A percentile compares a stretch with the other conserved stretches of the same genome.
Evolutionary conservation across 768 basidiomycete genomes (phyloP).

Genomic region (Rhodotorula diobovata): DNA sequence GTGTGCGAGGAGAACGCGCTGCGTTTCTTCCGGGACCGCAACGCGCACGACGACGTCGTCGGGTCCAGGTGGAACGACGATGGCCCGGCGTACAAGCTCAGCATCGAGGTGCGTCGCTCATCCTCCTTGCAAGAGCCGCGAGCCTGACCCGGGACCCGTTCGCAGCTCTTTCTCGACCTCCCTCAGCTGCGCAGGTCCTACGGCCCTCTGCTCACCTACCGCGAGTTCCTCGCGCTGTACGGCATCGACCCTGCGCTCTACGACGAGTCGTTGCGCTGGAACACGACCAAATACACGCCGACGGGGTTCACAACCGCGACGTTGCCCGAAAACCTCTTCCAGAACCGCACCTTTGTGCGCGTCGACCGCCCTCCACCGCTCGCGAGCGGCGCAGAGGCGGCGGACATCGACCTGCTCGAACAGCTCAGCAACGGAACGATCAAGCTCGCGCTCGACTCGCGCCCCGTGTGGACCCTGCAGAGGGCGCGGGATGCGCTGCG

Average conservation of each 20-base stretch:
- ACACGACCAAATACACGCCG: neutral
- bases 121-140: too few relatives aligned
- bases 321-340: neutral
- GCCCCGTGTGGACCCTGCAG: neutral
- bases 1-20: neutral
- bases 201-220: constrained; percentile 6
- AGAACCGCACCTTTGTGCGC: constrained; percentile 5
- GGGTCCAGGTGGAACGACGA: constrained; percentile 3
- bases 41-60: neutral
- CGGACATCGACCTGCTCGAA: too few relatives aligned
- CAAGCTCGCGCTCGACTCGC: neutral
- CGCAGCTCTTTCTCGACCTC: constrained; percentile 13
- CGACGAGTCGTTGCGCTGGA: constrained; percentile 5
- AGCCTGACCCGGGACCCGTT: neutral
- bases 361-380: neutral
- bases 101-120: neutral
- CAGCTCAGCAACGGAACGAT: neutral
- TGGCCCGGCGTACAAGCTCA: neutral
- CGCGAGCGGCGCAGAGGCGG: accelerated
- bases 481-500: neutral
- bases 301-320: neutral
- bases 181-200: neutral
- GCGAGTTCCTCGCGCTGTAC: constrained; percentile 4
- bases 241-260: neutral
- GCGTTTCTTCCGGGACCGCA: neutral